Evolutionary conservation across 768 basidiomycete species (phyloP), one percentile per base, ranked within the genome.

Genomic region (Suillus variegatus): DNA sequence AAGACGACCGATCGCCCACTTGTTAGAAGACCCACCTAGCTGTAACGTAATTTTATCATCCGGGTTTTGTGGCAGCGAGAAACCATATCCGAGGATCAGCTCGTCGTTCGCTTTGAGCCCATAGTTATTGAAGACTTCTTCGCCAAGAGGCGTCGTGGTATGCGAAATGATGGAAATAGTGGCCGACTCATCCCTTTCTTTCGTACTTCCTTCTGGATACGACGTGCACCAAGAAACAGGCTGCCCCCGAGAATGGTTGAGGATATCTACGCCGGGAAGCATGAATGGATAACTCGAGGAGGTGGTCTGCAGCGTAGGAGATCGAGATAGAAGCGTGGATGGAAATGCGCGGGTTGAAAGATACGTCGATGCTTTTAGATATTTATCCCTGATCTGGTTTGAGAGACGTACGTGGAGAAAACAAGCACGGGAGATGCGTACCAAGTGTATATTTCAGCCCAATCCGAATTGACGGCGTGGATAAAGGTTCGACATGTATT

Each of bases 311-410:
- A 91, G 80, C 0, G 88, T 81, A 7, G 90, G 86, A 0, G 57
- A 51, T 70, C 82, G 22, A 74, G 87, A 87, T 36, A 97, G 82
- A 25, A 98, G 78, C 8, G 88, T 87, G 0, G 95, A 97, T 0
- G 95, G 93, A 72, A 97, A 98, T 0, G 94, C 92, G 61, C 96
- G 86, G 1, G 95, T 96, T 1, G 93, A 93, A 44, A 94, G 79
- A 72, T 93, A 88, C 0, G 91, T 94, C 7, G 89, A 81, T 1
- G 91, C 87, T 1, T 85, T 83, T 3, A 93, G 79, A 74, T 92
- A 96, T 32, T 77, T 73, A 32, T 89, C 84, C 92, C 94, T 95
- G 62, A 46, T 51, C 41, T 62, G 61, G 64, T 64, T 56, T 68
- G 62, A 65, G 25, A 49, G 61, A 38, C 38, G 36, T 20, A 32